These are phyloP conservation scores for Penicillium sp. DNA, from an alignment of 2,329 filamentous ascomycete species.

Conservation along the genomic window DNA sequence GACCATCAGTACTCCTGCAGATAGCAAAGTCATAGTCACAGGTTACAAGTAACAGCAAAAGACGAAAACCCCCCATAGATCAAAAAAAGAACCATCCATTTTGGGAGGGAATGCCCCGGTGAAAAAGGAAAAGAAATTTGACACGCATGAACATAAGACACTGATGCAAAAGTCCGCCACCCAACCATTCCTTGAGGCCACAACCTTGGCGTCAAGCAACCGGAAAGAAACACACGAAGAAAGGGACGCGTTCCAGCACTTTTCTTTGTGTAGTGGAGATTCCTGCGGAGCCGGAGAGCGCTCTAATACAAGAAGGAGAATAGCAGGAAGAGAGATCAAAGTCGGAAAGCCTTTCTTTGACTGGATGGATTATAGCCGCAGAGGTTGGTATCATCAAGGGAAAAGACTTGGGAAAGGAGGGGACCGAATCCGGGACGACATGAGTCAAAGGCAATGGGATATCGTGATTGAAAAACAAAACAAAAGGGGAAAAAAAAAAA, in stretches of 20 bases:
- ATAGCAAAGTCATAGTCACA: conserved; percentile 10
- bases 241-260: conserved; percentile 23
- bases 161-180: conserved; percentile 16
- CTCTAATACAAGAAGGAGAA: conserved; percentile 10
- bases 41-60: conserved; percentile 22
- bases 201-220: conserved; percentile 8
- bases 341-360: conserved; percentile 33
- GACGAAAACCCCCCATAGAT: conserved; percentile 18
- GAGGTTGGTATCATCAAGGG: conserved; percentile 38
- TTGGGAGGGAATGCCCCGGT: conserved; percentile 16
- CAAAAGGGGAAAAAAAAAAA: conserved; percentile 15
- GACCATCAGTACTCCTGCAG: not conserved
- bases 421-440: conserved; percentile 34
- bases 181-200: conserved; percentile 14
- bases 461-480: conserved; percentile 34
- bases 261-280: not conserved
- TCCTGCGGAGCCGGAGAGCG: not conserved
- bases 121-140: conserved; percentile 4
- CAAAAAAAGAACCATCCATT: conserved; percentile 15
- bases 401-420: conserved; percentile 24
- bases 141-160: not conserved
- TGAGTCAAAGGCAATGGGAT: conserved; percentile 33
- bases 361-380: conserved; percentile 30
- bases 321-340: conserved; percentile 8
- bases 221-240: conserved; percentile 8